Conservation (phyloP, 306 rosid genomes). For the Spatholobus suberectus region DNA sequence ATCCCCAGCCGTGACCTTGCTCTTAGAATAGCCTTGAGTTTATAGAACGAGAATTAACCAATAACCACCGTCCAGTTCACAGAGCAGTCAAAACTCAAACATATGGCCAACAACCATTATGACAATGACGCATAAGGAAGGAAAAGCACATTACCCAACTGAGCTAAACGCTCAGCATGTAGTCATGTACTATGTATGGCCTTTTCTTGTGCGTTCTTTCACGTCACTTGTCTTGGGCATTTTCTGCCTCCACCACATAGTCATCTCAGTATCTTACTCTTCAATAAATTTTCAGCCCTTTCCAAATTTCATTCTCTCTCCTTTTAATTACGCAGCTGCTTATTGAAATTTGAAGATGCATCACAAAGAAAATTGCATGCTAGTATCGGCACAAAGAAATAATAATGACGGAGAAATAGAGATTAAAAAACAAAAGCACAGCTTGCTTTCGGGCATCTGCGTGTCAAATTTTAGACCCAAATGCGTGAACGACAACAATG, state of each 20-base stretch:
- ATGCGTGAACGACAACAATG: background rate
- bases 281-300: background rate
- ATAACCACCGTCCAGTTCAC: background rate
- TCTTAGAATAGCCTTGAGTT: background rate
- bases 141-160: background rate
- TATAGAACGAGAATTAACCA: background rate
- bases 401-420: background rate
- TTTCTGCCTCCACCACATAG: background rate
- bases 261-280: background rate
- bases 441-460: background rate
- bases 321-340: too few species aligned
- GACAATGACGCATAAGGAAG: conserved; percentile 20
- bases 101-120: conserved; percentile 16
- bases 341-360: too few species aligned
- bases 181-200: too few species aligned
- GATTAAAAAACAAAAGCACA: background rate
- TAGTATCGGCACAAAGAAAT: background rate
- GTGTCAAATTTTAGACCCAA: conserved; percentile 15
- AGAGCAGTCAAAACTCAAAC: background rate
- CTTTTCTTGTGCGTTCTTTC: background rate
- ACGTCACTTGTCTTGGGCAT: background rate
- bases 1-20: background rate
- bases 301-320: too few species aligned
- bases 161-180: background rate
- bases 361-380: too few species aligned